Percentiles rank a stretch among this genome's conserved stretches.
phyloP scores from a whole-genome alignment of 2,329 filamentous ascomycete genomes.

The Parastagonospora avenae region DNA sequence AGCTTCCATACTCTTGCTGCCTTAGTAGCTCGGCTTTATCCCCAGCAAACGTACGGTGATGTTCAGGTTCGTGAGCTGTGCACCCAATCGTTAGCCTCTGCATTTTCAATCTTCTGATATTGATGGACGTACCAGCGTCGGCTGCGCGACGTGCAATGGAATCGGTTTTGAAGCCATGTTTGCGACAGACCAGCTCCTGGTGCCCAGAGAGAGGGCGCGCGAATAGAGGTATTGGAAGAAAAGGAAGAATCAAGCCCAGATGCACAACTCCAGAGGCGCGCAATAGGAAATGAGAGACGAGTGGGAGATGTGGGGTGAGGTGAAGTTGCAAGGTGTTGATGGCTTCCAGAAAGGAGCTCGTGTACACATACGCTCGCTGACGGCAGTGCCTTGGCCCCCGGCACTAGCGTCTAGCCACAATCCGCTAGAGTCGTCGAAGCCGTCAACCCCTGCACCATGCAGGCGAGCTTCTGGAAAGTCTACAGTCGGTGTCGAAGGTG shows the following conservation, averaged over 20 bases:
- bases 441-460: no score
- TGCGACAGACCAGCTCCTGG: slow-evolving; percentile 47
- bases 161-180: slow-evolving; percentile 78
- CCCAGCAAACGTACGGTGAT: slow-evolving; percentile 50
- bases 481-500: no score
- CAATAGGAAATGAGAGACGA: slow-evolving; percentile 44
- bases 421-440: no score
- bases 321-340: slow-evolving; percentile 28
- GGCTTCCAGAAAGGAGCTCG: slow-evolving; percentile 31
- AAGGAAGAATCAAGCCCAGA: slow-evolving; percentile 44
- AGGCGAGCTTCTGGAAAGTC: no score
- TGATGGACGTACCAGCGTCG: slow-evolving; percentile 68
- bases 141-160: slow-evolving; percentile 79
- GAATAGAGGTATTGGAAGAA: slow-evolving; percentile 41
- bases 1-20: slow-evolving; percentile 29
- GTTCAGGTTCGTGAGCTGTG: slow-evolving; percentile 53
- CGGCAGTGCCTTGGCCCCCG: no score
- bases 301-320: slow-evolving; percentile 32
- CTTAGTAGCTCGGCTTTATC: slow-evolving; percentile 16
- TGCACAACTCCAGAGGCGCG: slow-evolving; percentile 46
- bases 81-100: slow-evolving; percentile 37
- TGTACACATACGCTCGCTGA: slow-evolving; percentile 24
- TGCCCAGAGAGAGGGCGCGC: slow-evolving; percentile 43
- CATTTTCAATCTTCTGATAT: slow-evolving; percentile 1
- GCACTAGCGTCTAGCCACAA: no score